Evolutionary conservation across 1,284 basidiomycete species (phyloP), one percentile per base, ranked within the genome.

Genomic region (Rhodotorula glutinis): DNA sequence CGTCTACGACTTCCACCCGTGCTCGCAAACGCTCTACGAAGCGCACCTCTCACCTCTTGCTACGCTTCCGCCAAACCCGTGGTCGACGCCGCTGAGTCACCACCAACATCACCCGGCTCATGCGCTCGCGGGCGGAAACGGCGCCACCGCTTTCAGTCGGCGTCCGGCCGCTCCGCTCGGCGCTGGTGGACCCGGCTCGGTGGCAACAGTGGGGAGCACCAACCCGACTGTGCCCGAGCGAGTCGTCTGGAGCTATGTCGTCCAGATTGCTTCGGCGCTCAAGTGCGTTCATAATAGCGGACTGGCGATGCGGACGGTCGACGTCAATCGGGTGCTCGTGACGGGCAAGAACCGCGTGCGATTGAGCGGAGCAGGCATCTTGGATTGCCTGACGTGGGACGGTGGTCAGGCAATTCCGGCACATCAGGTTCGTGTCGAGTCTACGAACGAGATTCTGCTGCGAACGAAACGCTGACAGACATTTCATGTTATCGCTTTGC

Each of bases 161-260:
- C 69, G 79, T 82, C 23, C 77, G 77, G 14, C 79, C 82, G 25
- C 16, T 82, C 81, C 69, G 1, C 40, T 43, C 49, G 56, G 40
- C 2, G 40, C 40, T 9, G 79, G 81, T 9, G 38, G 47, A 10
- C 27, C 49, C 17, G 49, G 47, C 21, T n/a, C 23, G 16, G 46
- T 43, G 3, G 29, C 56, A 9, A 40, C 56, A 1, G 57, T 23
- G 25, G 16, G 49, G 25, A 43, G 21, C 13, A 43, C 14, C 13
- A 47, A 43, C 8, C 23, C 44, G 29, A 13, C 55, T 21, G 81
- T 91, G 40, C 84, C 89, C 0, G 96, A 99, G 79, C 83, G 87
- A n/a, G 86, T 88, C 0, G 78, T 99, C 17, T 99, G 96, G 95
- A 90, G 89, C 23, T 98, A 95, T 76, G 85, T 96, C 59, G 85